Percentiles rank a stretch among this genome's conserved stretches.
phyloP scores from a whole-genome alignment of 352 stramenopile species.

The Phytophthora ramorum region DNA sequence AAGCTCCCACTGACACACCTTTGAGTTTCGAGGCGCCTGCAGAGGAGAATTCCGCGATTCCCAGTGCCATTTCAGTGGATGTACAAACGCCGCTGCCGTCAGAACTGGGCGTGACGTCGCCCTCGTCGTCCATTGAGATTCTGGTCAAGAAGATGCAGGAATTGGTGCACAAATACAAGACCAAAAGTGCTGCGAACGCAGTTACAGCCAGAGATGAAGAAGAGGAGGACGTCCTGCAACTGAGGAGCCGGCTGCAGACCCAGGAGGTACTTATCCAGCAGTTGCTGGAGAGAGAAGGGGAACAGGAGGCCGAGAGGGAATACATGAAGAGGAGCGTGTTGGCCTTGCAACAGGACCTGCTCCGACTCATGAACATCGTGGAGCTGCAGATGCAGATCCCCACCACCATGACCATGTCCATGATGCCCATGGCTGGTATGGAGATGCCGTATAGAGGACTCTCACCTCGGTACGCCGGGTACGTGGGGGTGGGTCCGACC shows the following conservation, averaged over 20 bases:
- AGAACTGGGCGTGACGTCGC: constrained; percentile 5
- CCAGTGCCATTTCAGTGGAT: background rate
- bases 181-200: background rate
- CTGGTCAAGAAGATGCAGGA: constrained; percentile 68
- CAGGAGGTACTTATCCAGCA: constrained; percentile 42
- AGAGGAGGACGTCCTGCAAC: constrained; percentile 13
- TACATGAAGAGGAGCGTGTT: constrained; percentile 70
- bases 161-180: constrained; percentile 54
- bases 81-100: background rate
- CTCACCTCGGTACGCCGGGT: constrained; percentile 18
- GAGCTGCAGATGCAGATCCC: constrained; percentile 83
- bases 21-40: background rate
- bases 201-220: background rate
- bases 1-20: too few species aligned
- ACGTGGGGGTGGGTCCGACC: constrained; percentile 1
- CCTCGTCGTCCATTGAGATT: constrained; percentile 50
- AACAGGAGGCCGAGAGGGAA: constrained; percentile 48
- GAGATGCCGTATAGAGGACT: constrained; percentile 22
- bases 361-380: constrained; percentile 79
- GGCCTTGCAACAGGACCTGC: constrained; percentile 74
- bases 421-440: constrained; percentile 26
- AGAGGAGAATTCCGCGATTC: background rate
- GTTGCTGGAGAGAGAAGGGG: constrained; percentile 42
- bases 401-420: constrained; percentile 27
- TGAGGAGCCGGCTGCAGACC: constrained; percentile 34